These are phyloP conservation scores for Tetracladium maxilliforme DNA, from an alignment of 2,329 filamentous ascomycete species.

Conservation along the genomic window DNA sequence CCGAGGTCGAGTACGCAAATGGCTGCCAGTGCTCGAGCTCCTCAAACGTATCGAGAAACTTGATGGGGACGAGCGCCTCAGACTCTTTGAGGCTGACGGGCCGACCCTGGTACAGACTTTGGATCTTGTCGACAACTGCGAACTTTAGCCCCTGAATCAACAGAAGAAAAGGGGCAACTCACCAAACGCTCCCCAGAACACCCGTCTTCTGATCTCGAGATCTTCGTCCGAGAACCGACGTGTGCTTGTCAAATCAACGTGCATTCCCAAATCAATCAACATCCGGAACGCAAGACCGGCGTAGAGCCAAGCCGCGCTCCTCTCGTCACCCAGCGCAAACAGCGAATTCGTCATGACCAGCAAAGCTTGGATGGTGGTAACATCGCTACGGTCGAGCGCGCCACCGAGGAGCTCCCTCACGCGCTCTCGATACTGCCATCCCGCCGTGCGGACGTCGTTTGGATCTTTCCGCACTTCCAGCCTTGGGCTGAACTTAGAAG, in stretches of 20 bases:
- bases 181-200: slow-evolving; percentile 27
- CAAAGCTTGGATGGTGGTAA: slow-evolving; percentile 38
- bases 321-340: slow-evolving; percentile 32
- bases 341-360: slow-evolving; percentile 34
- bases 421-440: slow-evolving; percentile 27
- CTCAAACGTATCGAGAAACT: slow-evolving; percentile 32
- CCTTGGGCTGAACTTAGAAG: slow-evolving; percentile 12
- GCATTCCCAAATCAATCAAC: slow-evolving; percentile 37
- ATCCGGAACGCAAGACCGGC: slow-evolving; percentile 40
- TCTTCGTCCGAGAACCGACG: slow-evolving; percentile 26
- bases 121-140: slow-evolving; percentile 30
- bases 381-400: slow-evolving; percentile 29
- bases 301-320: slow-evolving; percentile 40
- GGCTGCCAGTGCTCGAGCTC: slow-evolving; percentile 36
- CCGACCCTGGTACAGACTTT: slow-evolving; percentile 37
- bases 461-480: slow-evolving; percentile 8
- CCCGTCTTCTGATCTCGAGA: slow-evolving; percentile 25
- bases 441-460: slow-evolving; percentile 8
- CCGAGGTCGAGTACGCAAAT: slow-evolving; percentile 20
- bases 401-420: slow-evolving; percentile 28
- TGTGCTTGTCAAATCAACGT: slow-evolving; percentile 21
- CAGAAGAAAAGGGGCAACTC: too few species aligned
- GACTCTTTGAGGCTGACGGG: slow-evolving; percentile 29
- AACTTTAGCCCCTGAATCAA: slow-evolving; percentile 5
- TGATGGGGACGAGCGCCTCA: slow-evolving; percentile 28